Base-by-base conservation (phyloP, 2,329 filamentous ascomycete genomes). In the Aotearoamyces nothofagi region DNA sequence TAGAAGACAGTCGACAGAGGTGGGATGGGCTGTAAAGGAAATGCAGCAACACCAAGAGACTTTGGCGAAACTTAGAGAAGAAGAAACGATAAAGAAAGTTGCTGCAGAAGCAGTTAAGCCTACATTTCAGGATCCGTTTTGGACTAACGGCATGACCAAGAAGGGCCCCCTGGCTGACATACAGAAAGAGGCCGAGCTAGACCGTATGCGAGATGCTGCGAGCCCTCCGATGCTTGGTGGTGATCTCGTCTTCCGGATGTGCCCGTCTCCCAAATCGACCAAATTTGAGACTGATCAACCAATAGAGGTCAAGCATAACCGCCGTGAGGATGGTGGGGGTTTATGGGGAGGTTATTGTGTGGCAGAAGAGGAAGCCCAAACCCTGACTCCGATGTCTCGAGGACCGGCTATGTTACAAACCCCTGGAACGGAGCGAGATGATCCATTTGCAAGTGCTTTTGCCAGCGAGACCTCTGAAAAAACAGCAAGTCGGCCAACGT, bases 141-240 rank as follows among this genome's bases (percentile, higher is more conserved):
- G 48, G 46, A 49, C 45, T 4, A 51, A 51, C 33, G 47, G 46
- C 16, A 46, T 43, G 40, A 48, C 43, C 7, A 49, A 48, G 29
- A 30, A 26, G 14, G 24, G 37, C 9, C 26, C 27, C 8, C 31
- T 39, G 13, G 32, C 35, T 6, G 39, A 46, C 24, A 35, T 32
- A 20, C 30, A 40, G 14, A 46, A 45, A 15, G 47, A 50, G 35
- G 43, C 40, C 17, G 47, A 42, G 26, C 40, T 69, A 22, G 56
- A 62, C 35, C 58, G 61, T 15, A 66, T 71, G 57, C 62, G 62
- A 13, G 73, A 72, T 35, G 58, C 60, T 24, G 64, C 65, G 15
- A 66, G 63, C 23, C 87, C 87, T 22, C 87, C 87, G 7, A 92
- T 96, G 84, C 69, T 93, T 8, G 87, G 87, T 32, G 58, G 62